Conservation (phyloP, 75 land plant genomes). For the Picea glauca region DNA sequence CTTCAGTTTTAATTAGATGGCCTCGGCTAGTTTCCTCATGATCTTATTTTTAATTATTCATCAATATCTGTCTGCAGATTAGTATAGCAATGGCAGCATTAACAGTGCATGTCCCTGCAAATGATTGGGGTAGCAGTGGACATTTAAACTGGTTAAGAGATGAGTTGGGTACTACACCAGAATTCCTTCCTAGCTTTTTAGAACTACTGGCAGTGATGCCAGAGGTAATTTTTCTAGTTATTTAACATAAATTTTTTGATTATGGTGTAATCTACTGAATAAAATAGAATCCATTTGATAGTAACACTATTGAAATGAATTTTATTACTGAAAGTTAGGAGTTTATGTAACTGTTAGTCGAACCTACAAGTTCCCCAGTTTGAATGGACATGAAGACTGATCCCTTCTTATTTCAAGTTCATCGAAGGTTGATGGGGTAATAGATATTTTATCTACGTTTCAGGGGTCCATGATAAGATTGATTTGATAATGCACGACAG, state of each 20-base stretch:
- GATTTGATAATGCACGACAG: too few species aligned
- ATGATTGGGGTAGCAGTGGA: constrained; percentile 95
- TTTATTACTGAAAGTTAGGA: too few species aligned
- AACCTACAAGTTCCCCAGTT: background rate
- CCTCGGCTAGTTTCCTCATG: background rate
- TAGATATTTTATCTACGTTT: background rate
- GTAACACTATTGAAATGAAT: too few species aligned
- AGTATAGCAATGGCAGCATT: constrained; percentile 87
- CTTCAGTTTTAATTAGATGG: too few species aligned
- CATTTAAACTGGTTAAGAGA: constrained; percentile 73
- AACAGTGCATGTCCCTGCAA: constrained; percentile 82
- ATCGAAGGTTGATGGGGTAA: background rate
- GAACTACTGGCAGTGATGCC: constrained; percentile 90
- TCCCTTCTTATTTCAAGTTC: background rate
- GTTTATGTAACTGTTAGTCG: background rate
- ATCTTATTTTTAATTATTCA: background rate
- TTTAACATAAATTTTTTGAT: background rate
- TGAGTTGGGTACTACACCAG: constrained; percentile 72
- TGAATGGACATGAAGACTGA: background rate
- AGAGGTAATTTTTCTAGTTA: constrained; percentile 46
- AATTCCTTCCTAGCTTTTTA: constrained; percentile 60
- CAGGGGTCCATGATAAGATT: too few species aligned
- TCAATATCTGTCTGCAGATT: constrained; percentile 18
- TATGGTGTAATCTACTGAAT: background rate
- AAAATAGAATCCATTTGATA: too few species aligned